phyloP scores from a whole-genome alignment of 106 monocot genomes.

The Platanthera zijinensis region DNA sequence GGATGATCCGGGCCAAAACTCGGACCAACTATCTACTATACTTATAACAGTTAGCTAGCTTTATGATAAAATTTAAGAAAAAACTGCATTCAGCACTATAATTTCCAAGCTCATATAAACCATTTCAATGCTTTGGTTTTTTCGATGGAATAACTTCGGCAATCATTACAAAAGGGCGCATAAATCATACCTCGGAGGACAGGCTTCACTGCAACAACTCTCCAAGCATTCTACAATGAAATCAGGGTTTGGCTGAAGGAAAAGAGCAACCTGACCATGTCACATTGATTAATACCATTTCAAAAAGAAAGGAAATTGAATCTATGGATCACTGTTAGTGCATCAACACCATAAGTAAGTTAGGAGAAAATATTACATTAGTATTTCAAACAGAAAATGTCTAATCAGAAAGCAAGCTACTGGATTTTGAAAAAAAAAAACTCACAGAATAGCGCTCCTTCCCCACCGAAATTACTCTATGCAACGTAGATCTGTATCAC shows the following conservation, averaged over 20 bases:
- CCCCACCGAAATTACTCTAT: too few relatives aligned
- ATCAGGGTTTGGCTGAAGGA: slow-evolving; percentile 68
- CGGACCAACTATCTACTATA: too few relatives aligned
- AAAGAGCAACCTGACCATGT: slow-evolving; percentile 62
- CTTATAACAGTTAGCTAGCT: too few relatives aligned
- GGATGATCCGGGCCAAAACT: too few relatives aligned
- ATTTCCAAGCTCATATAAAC: too few relatives aligned
- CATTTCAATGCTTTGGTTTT: too few relatives aligned
- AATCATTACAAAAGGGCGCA: not conserved
- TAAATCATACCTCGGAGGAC: slow-evolving; percentile 51
- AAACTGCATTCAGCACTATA: too few relatives aligned
- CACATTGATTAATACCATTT: not conserved
- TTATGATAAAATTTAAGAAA: too few relatives aligned
- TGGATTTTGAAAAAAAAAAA: not conserved
- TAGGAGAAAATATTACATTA: too few relatives aligned
- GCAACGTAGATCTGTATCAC: slow-evolving; percentile 66
- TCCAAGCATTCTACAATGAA: slow-evolving; percentile 80
- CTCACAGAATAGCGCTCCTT: slow-evolving; percentile 83
- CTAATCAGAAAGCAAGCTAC: not conserved
- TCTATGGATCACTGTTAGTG: not conserved
- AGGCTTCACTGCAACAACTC: slow-evolving; percentile 52
- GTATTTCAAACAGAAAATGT: not conserved
- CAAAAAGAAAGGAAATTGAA: not conserved
- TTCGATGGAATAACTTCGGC: not conserved
- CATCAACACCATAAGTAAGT: slow-evolving; percentile 3